Base-by-base conservation (phyloP, 345 rosid species). In the Triadica sebifera region DNA sequence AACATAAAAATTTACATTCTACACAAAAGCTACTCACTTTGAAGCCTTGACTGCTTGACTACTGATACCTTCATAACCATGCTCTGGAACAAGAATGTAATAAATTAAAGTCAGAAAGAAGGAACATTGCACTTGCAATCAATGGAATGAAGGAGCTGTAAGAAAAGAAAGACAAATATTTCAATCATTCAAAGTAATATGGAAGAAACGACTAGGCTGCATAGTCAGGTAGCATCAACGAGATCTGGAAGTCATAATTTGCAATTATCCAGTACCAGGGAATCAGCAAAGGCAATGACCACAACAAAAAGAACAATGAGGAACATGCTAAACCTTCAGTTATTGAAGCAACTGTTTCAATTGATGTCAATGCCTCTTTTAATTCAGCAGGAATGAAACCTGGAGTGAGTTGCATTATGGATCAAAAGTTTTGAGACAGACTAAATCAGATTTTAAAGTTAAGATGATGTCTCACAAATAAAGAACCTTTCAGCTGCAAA, bases 401-500 rank as follows among this genome's bases (percentile, higher is more conserved):
- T 76, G 68, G 17, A 8, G 6, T 57, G 38, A 45, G 56, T 37
- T 50, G 43, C 59, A 29, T 25, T 16, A 12, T 24, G 34, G 47
- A 43, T 10, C 47, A 43, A 58, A 39, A 25, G 11, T 46, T 5
- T 0, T 17, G 4, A 1, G 49, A 51, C 9, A 49, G 29, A 43
- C n/a, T 45, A 52, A 59, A 67, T 19, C 24, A 16, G 29, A 50
- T 22, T n/a, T 16, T 19, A 62, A 43, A 65, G 24, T 20, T 38
- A n/a, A 64, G 52, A 39, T n/a, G 68, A 43, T 9, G 55, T 25
- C 68, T 19, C 29, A 52, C 37, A 29, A 22, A 11, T 5, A 37
- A 38, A 20, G 59, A 63, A 78, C 81, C 76, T 78, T 72, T 78
- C 52, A 78, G 43, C 63, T 47, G 81, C 70, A 78, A 67, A 11